Percentiles rank a stretch among this genome's conserved stretches.
phyloP scores from a whole-genome alignment of 805 yeast genomes.

The Nakazawaea wyomingensis region DNA sequence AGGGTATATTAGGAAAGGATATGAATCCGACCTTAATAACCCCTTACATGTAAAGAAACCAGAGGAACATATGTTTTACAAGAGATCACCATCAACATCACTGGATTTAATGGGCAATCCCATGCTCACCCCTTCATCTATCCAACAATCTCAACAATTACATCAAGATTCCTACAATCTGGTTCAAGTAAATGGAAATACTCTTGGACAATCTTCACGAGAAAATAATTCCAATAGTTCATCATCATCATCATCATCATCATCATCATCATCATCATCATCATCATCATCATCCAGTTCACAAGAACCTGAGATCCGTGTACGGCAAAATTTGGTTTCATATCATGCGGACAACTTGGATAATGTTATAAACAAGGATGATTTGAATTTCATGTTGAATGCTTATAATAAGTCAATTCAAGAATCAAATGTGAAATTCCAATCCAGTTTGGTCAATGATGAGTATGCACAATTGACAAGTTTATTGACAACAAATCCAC shows the following conservation, averaged over 20 bases:
- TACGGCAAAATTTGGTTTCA: constrained; percentile 5
- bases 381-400: constrained; percentile 9
- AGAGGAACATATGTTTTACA: constrained; percentile 8
- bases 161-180: no score
- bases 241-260: no score
- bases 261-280: neutral
- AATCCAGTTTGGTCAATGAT: constrained; percentile 33
- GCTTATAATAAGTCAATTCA: constrained; percentile 10
- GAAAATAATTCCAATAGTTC: no score
- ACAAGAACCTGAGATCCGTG: constrained; percentile 5
- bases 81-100: constrained; percentile 3
- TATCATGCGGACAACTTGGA: constrained; percentile 4
- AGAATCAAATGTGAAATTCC: constrained; percentile 20
- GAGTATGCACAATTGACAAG: constrained; percentile 37
- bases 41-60: constrained; percentile 2
- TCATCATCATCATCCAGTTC: constrained; percentile 2
- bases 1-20: neutral
- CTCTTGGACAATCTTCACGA: no score
- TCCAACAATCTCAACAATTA: neutral
- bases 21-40: neutral
- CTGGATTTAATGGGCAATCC: neutral
- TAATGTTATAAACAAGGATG: constrained; percentile 8
- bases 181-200: no score
- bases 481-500: constrained; percentile 29
- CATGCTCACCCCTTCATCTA: neutral